These are phyloP conservation scores for Wilhelminamyces savonicus DNA, from an alignment of 805 yeast genomes.

Conservation along the genomic window DNA sequence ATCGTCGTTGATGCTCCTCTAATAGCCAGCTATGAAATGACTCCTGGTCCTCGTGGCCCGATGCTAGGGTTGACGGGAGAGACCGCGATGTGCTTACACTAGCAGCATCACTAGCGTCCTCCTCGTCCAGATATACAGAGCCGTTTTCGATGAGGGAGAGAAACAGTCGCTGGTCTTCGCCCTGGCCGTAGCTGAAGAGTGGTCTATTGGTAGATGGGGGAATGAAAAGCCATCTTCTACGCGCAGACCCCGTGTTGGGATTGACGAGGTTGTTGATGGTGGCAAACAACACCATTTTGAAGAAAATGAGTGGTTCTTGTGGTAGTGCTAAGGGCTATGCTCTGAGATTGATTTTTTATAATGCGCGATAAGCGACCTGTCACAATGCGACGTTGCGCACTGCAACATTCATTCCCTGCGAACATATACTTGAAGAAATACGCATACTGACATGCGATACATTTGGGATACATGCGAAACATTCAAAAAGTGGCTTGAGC, in stretches of 20 bases:
- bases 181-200: constrained; percentile 36
- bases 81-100: constrained; percentile 36
- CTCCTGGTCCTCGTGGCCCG: constrained; percentile 33
- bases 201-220: constrained; percentile 41
- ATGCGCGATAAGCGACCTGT: too few relatives aligned
- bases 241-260: constrained; percentile 25
- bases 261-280: constrained; percentile 35
- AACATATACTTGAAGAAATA: too few relatives aligned
- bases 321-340: too few relatives aligned
- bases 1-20: constrained; percentile 35
- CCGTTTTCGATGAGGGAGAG: constrained; percentile 33
- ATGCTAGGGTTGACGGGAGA: constrained; percentile 33
- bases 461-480: too few relatives aligned
- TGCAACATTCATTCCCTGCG: too few relatives aligned
- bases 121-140: constrained; percentile 19
- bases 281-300: constrained; percentile 33
- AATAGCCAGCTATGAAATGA: constrained; percentile 38
- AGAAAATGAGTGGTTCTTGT: too few relatives aligned
- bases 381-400: too few relatives aligned
- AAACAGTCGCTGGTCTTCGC: constrained; percentile 39
- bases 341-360: too few relatives aligned
- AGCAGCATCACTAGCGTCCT: constrained; percentile 30
- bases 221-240: constrained; percentile 34
- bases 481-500: too few relatives aligned
- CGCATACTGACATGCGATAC: too few relatives aligned